Base-by-base conservation (phyloP, 2,329 filamentous ascomycete species). In the Scopulariopsis brevicaulis region DNA sequence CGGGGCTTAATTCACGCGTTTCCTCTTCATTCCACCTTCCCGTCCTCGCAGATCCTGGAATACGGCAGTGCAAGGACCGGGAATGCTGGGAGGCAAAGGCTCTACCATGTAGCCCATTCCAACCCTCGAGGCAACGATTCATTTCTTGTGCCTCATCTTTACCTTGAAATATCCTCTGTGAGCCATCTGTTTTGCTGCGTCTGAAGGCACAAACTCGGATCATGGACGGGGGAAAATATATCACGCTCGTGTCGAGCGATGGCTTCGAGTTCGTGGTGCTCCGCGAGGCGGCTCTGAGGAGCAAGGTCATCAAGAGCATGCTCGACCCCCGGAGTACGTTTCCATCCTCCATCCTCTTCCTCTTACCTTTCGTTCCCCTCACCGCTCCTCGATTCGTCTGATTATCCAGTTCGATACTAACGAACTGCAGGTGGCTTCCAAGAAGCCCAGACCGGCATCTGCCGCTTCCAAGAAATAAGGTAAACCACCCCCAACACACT, bases 201-300 rank as follows among this genome's bases (percentile, higher is more conserved):
- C n/a, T n/a, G 15, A 46, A 46, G 28, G 28, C 40, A 2, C 40
- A 7, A 40, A 40, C 37, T n/a, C n/a, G 6, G 15, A 46, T n/a
- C 40, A 46, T 46, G 40, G 40, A n/a, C 14, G 15, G 18, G 40
- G 40, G 40, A 46, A 84, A 89, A 66, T 92, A 90, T 70, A 81
- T 92, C 63, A 92, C 89, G 5, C 81, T 93, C 56, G 78, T 91
- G 50, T 90, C 87, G 0, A 80, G 77, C 63, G 89, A 93, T 70
- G 86, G 82, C 64, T 90, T 84, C 68, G 87, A 90, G 73, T 92
- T 89, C 68, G 82, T 89, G 62, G 78, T 92, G 56, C 76, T 87
- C 58, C 83, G 87, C 57, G 85, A 88, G 55, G 85, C 87, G 2
- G 83, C 87, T 60, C 76, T 82, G 65, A 76, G 88, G 66, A 88